Percentiles rank a stretch among this genome's conserved stretches.
These are phyloP conservation scores for Chaetoceros muelleri DNA, from an alignment of 108 stramenopile species.

Conservation along the genomic window DNA sequence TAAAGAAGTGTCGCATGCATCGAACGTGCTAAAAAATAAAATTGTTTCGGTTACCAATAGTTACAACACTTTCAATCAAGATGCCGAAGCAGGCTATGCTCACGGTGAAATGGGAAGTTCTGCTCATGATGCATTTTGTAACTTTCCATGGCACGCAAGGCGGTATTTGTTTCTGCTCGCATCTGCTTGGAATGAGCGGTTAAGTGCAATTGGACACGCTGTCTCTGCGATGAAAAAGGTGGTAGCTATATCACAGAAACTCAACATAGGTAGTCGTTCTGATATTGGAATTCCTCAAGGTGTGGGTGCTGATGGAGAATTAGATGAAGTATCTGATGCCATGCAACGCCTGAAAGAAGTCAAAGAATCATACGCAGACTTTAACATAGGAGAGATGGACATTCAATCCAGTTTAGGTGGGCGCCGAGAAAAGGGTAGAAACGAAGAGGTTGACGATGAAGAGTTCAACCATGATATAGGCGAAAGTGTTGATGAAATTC, in stretches of 20 bases:
- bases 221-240: slow-evolving; percentile 85
- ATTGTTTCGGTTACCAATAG: slow-evolving; percentile 67
- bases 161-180: slow-evolving; percentile 74
- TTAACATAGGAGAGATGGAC: slow-evolving; percentile 60
- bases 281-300: slow-evolving; percentile 35
- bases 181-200: slow-evolving; percentile 84
- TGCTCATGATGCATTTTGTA: slow-evolving; percentile 26
- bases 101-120: slow-evolving; percentile 6
- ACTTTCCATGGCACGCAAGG: slow-evolving; percentile 44
- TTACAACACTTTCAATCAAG: slow-evolving; percentile 13
- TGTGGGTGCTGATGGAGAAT: slow-evolving; percentile 45
- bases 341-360: slow-evolving; percentile 70
- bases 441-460: slow-evolving; percentile 61
- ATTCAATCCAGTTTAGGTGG: not conserved
- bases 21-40: slow-evolving; percentile 74
- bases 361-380: slow-evolving; percentile 63
- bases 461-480: slow-evolving; percentile 54
- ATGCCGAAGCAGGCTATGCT: slow-evolving; percentile 4
- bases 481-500: slow-evolving; percentile 8
- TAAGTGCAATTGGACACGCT: slow-evolving; percentile 71
- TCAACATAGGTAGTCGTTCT: slow-evolving; percentile 25
- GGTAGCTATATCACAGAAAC: slow-evolving; percentile 12
- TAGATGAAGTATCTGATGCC: slow-evolving; percentile 64
- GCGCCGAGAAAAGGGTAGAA: slow-evolving; percentile 15
- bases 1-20: slow-evolving; percentile 72